phyloP scores from a whole-genome alignment of 805 yeast species.

The Ogataea pignaliae region DNA sequence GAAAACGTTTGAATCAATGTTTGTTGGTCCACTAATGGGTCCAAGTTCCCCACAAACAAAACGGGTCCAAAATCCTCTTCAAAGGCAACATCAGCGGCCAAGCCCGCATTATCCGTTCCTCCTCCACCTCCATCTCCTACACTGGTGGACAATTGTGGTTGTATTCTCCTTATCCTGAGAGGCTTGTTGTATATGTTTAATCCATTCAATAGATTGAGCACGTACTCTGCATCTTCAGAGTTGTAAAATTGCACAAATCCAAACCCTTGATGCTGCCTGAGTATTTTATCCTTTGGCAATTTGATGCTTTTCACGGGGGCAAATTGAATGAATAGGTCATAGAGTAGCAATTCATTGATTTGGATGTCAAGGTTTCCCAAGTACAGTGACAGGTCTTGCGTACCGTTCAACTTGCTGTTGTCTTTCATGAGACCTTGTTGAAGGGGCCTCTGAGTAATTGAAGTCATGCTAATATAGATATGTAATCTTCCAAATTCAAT shows the following conservation, averaged over 20 bases:
- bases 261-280: conserved; percentile 73
- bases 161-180: conserved; percentile 49
- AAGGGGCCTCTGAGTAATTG: no score
- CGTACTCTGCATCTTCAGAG: conserved; percentile 66
- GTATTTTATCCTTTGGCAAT: conserved; percentile 75
- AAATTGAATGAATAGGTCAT: conserved; percentile 80
- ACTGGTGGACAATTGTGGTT: conserved; percentile 6
- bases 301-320: conserved; percentile 70
- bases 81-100: background rate
- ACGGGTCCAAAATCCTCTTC: conserved; percentile 43
- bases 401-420: no score
- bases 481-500: no score
- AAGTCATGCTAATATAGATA: no score
- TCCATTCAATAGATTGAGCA: conserved; percentile 54
- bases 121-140: conserved; percentile 7
- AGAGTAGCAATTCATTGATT: conserved; percentile 66
- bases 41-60: conserved; percentile 55
- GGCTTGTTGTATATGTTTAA: conserved; percentile 56
- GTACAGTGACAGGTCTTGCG: conserved; percentile 60
- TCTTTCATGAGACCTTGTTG: no score
- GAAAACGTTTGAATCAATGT: conserved; percentile 54
- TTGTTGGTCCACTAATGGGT: conserved; percentile 58
- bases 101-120: background rate
- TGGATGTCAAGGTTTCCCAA: conserved; percentile 79
- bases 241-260: conserved; percentile 76